These are phyloP conservation scores for Petrea volubilis DNA, from an alignment of 257 asterid genomes.

Conservation along the genomic window DNA sequence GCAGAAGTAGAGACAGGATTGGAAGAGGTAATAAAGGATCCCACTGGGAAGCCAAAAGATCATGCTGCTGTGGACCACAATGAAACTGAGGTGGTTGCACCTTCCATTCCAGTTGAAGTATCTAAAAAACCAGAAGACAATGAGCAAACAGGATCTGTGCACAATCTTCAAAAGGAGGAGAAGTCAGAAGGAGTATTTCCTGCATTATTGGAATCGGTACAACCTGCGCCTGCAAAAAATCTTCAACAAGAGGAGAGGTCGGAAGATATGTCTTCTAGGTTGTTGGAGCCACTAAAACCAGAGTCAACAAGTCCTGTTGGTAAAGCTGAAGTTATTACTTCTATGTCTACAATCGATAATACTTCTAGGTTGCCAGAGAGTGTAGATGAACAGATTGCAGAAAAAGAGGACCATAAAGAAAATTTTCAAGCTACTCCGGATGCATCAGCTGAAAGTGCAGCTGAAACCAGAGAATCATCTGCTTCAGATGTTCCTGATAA, in stretches of 20 bases:
- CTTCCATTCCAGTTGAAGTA: constrained; percentile 35
- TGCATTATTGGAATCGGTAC: constrained; percentile 32
- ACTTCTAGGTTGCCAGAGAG: constrained; percentile 39
- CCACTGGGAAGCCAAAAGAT: constrained; percentile 38
- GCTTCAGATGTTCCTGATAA: constrained; percentile 47
- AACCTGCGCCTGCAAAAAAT: constrained; percentile 34
- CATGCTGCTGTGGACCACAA: constrained; percentile 31
- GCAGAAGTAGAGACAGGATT: constrained; percentile 42
- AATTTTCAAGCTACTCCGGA: constrained; percentile 38
- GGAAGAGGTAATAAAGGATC: constrained; percentile 36
- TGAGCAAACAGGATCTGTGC: constrained; percentile 48
- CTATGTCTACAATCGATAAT: constrained; percentile 31
- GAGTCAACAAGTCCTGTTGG: constrained; percentile 40
- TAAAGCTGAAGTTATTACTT: constrained; percentile 35
- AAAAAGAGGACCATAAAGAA: constrained; percentile 41
- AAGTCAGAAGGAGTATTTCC: constrained; percentile 38
- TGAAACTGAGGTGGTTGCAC: constrained; percentile 41
- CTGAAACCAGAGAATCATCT: constrained; percentile 43
- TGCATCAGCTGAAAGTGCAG: constrained; percentile 34
- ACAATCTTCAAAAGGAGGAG: constrained; percentile 36
- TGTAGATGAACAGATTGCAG: constrained; percentile 32
- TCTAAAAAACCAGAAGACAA: constrained; percentile 42
- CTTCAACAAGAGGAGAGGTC: constrained; percentile 28
- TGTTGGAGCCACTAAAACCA: constrained; percentile 33
- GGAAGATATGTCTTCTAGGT: constrained; percentile 39